These are phyloP conservation scores for Fraxinus albicans DNA, from an alignment of 305 asterid genomes.

Conservation along the genomic window DNA sequence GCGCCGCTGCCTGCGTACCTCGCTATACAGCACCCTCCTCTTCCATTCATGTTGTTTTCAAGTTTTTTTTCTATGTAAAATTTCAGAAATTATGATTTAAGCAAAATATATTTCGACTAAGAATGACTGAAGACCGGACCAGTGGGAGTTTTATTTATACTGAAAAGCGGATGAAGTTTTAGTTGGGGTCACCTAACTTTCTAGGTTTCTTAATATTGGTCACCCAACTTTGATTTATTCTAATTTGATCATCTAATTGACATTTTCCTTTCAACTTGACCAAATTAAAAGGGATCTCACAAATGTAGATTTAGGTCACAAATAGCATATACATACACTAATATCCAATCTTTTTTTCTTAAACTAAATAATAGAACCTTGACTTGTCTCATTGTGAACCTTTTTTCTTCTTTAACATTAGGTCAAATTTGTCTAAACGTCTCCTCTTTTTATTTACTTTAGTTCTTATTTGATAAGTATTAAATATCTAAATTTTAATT, in stretches of 20 bases:
- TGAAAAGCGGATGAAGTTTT: neutral
- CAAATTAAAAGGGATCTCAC: neutral
- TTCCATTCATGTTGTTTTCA: neutral
- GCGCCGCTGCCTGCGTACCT: slow-evolving; percentile 14
- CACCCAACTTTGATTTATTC: neutral
- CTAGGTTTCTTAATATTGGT: neutral
- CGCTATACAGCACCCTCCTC: slow-evolving; percentile 22
- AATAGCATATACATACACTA: neutral
- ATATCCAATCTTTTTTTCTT: neutral
- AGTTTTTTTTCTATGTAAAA: neutral
- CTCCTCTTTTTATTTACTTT: too few species aligned
- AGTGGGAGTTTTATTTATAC: neutral
- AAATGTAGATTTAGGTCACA: neutral
- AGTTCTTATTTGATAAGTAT: too few species aligned
- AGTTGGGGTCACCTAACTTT: neutral
- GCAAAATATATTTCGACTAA: neutral
- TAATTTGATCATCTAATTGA: neutral
- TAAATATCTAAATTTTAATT: too few species aligned
- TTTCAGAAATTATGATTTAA: neutral
- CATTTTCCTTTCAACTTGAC: neutral
- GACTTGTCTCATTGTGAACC: neutral
- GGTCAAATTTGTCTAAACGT: neutral
- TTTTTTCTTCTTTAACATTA: neutral
- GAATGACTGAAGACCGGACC: neutral
- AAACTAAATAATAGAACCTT: neutral